phyloP scores from a whole-genome alignment of 768 basidiomycete genomes.

The Auriscalpium orientale region DNA sequence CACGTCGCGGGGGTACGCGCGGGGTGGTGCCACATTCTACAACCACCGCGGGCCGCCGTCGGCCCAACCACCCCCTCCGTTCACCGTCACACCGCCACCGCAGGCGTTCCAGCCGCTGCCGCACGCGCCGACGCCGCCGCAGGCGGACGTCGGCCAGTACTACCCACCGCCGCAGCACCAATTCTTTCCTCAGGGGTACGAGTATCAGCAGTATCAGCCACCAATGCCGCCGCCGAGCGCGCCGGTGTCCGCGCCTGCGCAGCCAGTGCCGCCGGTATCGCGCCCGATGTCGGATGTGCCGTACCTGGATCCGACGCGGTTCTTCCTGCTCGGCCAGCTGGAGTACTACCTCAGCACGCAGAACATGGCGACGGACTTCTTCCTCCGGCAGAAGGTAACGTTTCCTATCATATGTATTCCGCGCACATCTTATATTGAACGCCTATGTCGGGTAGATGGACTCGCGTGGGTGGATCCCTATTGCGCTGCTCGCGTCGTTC shows the following conservation, averaged over 20 bases:
- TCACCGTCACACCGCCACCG: conserved; percentile 10
- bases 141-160: conserved; percentile 16
- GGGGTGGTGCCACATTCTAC: conserved; percentile 3
- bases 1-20: conserved; percentile 5
- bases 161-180: conserved; percentile 5
- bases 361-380: conserved; percentile 85
- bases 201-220: conserved; percentile 18
- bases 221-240: conserved; percentile 21
- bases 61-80: conserved; percentile 4
- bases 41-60: conserved; percentile 1
- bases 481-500: conserved; percentile 78
- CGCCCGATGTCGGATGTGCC: conserved; percentile 37
- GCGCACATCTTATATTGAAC: not conserved
- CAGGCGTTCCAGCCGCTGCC: conserved; percentile 15
- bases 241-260: conserved; percentile 11
- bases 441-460: conserved; percentile 62
- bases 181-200: conserved; percentile 18
- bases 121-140: conserved; percentile 10
- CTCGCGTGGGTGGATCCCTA: conserved; percentile 77
- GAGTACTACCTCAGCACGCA: conserved; percentile 91
- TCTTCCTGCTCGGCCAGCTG: conserved; percentile 70
- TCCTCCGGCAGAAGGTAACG: conserved; percentile 66
- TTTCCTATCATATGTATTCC: conserved; percentile 10
- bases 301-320: conserved; percentile 60
- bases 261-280: conserved; percentile 32